Base-by-base conservation (phyloP, 176 grass and related monocot species). In the Melocanna baccifera region DNA sequence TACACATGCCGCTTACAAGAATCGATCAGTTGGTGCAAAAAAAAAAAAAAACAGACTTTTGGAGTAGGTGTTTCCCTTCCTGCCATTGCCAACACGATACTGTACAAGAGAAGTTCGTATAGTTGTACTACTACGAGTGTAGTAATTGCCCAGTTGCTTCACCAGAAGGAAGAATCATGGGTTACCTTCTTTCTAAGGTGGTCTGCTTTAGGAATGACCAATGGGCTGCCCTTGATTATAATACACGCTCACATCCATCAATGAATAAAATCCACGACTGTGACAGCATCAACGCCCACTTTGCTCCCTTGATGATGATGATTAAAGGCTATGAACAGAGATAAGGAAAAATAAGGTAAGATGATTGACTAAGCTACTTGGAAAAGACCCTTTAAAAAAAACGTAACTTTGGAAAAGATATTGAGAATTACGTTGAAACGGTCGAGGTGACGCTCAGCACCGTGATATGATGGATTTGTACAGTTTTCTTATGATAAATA, bases 101-200 rank as follows among this genome's bases (percentile, higher is more conserved):
- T 86, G 32, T 25, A 39, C 46, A 16, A 55, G 18, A 41, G 72
- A 80, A 73, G 55, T 12, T 50, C 25, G 32, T 39, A 13, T 8
- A 46, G 22, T 4, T 3, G 50, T 25, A 7, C 20, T n/a, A 5
- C 26, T 51, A 36, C 47, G 18, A 6, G 15, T 10, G 6, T 52
- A 8, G 12, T 4, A 19, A 43, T 52, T 34, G 69, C 57, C 80
- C 76, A 65, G 76, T 86, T 80, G 68, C 77, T 87, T 87, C 19
- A 26, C 46, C 46, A 1, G 9, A 67, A 86, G 2, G 34, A 43
- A 42, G 58, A 74, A 56, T 81, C 58, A 74, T 56, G 34, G 29
- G 23, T 14, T 53, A 43, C 64, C 70, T 19, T 18, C 59, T 75
- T 67, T 67, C 25, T 30, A 73, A 47, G 78, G 51, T 36, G 66